Evolutionary conservation across 139 green algal species (phyloP), one percentile per base, ranked within the genome.

Genomic region (Pseudopediastrum boryanum): DNA sequence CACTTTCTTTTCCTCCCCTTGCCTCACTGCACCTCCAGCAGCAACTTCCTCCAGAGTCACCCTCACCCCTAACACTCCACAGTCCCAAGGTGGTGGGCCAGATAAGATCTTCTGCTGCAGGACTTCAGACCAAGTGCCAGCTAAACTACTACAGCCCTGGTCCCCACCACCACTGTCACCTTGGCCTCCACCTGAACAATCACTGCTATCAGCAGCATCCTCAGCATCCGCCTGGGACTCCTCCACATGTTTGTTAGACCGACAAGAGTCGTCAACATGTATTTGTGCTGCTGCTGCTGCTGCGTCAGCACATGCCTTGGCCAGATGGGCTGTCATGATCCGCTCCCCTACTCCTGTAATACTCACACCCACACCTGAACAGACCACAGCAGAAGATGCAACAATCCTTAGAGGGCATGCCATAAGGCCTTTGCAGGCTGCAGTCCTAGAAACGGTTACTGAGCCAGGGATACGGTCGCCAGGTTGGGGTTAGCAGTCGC

Each of bases 321-420:
- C 93, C 33, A 97, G 68, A n/a, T 74, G 42, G 5, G 82, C 82
- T 0, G 80, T 79, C 70, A 96, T 92, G 31, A 96, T 83, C 1
- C 64, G 74, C 83, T 96, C 92, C 0, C 92, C 92, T 21, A 94
- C 90, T 0, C 92, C 92, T 7, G 87, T 91, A 7, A 90, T 86
- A 48, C 91, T 95, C 43, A 79, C 84, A 4, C 78, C 90, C 9
- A 93, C 80, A 0, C 75, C 84, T 67, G 82, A 41, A 43, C 39
- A 21, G 41, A 39, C 27, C 4, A n/a, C 13, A 43, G 43, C 59
- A 71, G 43, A 27, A 59, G 44, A 12, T 52, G 54, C 50, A 75
- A 64, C 64, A 56, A n/a, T n/a, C n/a, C n/a, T n/a, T 58, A 68
- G 33, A n/a, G 13, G 2, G 5, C 10, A 39, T 8, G 21, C 3